Conservation (phyloP, 352 stramenopile genomes). For the Proteromonas lacertae region DNA sequence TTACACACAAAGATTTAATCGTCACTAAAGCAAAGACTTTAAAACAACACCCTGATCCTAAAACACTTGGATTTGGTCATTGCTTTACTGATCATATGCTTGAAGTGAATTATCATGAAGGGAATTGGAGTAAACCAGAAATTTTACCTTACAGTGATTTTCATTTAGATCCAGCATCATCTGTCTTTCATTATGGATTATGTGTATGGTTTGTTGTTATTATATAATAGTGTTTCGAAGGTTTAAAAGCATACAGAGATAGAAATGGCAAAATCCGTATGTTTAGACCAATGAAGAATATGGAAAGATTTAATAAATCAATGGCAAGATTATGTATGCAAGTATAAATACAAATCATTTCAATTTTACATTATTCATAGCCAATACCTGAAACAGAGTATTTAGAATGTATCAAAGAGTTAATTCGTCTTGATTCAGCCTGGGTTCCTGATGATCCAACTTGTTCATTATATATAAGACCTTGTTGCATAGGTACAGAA, state of each 20-base stretch:
- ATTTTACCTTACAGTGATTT: slow-evolving; percentile 48
- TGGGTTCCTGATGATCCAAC: slow-evolving; percentile 4
- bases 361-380: slow-evolving; percentile 5
- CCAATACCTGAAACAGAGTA: background rate
- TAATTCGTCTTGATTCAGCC: background rate
- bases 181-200: slow-evolving; percentile 52
- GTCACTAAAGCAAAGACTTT: no score
- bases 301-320: slow-evolving; percentile 49
- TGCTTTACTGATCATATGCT: slow-evolving; percentile 77
- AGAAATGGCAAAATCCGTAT: slow-evolving; percentile 34
- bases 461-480: slow-evolving; percentile 13
- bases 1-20: no score
- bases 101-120: slow-evolving; percentile 48
- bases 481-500: slow-evolving; percentile 53
- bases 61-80: slow-evolving; percentile 54
- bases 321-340: slow-evolving; percentile 12
- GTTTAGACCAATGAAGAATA: slow-evolving; percentile 70
- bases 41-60: no score
- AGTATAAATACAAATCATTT: background rate
- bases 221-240: slow-evolving; percentile 44
- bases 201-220: slow-evolving; percentile 10
- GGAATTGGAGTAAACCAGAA: slow-evolving; percentile 28
- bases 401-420: slow-evolving; percentile 1
- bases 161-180: slow-evolving; percentile 36
- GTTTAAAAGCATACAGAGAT: slow-evolving; percentile 68